Evolutionary conservation across 202 grass and related monocot species (phyloP).

Genomic region (Setaria viridis): DNA sequence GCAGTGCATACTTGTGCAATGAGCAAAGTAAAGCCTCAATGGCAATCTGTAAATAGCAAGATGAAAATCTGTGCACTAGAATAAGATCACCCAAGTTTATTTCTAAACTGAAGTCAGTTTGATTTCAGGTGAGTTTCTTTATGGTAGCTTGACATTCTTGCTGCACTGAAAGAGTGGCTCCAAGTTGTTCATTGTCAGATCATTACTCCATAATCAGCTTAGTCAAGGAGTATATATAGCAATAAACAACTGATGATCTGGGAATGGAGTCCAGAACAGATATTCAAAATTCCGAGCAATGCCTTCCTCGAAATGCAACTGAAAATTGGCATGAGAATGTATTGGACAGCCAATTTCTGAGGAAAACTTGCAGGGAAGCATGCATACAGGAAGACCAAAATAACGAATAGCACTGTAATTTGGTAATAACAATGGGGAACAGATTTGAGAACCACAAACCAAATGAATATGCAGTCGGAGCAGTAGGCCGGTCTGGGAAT

Average conservation of each 20-base stretch:
- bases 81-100: not conserved
- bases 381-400: constrained; percentile 2
- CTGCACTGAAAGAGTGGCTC: not conserved
- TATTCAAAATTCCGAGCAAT: not conserved
- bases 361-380: not conserved
- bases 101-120: not conserved
- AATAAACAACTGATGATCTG: not conserved
- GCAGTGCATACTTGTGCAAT: constrained; percentile 38
- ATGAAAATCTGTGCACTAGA: constrained; percentile 9
- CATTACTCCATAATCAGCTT: not conserved
- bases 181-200: constrained; percentile 5
- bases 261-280: not conserved
- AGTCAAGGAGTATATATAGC: not conserved
- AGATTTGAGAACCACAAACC: constrained; percentile 51
- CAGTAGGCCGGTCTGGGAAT: constrained; percentile 73
- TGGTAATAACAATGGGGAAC: not conserved
- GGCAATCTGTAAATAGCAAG: constrained; percentile 11
- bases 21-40: constrained; percentile 31
- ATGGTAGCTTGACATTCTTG: not conserved
- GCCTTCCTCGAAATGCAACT: not conserved
- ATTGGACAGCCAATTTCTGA: not conserved
- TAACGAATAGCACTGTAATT: not conserved
- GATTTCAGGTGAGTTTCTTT: constrained; percentile 10
- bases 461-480: constrained; percentile 85
- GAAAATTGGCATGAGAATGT: constrained; percentile 8